These are phyloP conservation scores for Blakeslea trispora DNA, from an alignment of 371 early-diverging fungal species.

Conservation along the genomic window DNA sequence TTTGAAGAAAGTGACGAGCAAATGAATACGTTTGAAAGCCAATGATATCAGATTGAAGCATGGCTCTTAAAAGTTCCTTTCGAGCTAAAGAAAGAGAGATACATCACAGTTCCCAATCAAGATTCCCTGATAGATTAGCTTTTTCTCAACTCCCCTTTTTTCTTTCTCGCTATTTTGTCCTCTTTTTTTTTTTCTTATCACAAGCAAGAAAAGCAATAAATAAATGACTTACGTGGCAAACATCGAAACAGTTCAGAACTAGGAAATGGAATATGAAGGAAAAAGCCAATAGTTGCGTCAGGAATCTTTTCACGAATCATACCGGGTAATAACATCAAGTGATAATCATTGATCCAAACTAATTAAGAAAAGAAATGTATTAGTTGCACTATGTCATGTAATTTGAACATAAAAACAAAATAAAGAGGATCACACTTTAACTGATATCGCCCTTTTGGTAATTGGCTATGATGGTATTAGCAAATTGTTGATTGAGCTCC, in stretches of 20 bases:
- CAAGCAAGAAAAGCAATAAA: too few species aligned
- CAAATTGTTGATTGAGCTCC: conserved; percentile 81
- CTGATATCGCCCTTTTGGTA: conserved; percentile 85
- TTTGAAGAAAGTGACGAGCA: conserved; percentile 88
- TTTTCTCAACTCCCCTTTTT: too few species aligned
- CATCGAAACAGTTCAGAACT: conserved; percentile 90
- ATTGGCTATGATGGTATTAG: conserved; percentile 68
- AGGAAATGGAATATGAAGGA: conserved; percentile 97
- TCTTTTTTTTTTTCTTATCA: too few species aligned
- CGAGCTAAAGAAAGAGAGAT: conserved; percentile 42
- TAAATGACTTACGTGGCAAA: conserved; percentile 73
- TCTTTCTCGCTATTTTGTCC: too few species aligned
- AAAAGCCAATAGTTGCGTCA: conserved; percentile 89
- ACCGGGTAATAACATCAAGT: conserved; percentile 91
- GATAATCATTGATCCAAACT: conserved; percentile 99
- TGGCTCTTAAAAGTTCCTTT: conserved; percentile 81
- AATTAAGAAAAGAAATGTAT: conserved; percentile 25
- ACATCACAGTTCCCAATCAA: neutral
- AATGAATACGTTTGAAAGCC: conserved; percentile 96
- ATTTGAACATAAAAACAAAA: neutral
- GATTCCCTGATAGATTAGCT: too few species aligned
- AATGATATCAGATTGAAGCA: conserved; percentile 83
- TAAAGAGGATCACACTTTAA: too few species aligned
- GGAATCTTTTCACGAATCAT: conserved; percentile 80
- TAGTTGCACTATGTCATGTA: too few species aligned